Evolutionary conservation across 495 filamentous ascomycete species (phyloP), one percentile per base, ranked within the genome.

Genomic region (Amphirosellinia nigrospora): DNA sequence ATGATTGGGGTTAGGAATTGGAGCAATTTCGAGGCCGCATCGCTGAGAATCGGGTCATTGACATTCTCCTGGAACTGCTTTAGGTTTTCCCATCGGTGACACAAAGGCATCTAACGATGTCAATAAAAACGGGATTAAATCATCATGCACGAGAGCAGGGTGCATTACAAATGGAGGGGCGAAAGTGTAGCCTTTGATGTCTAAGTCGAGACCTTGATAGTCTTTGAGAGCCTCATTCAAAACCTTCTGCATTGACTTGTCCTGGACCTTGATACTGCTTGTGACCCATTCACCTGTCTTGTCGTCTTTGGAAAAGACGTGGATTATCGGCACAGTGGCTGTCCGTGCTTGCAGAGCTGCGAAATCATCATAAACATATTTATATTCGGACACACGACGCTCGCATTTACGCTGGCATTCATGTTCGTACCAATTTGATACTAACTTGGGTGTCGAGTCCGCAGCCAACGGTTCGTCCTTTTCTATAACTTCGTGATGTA

Each of bases 11-110:
- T 79, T 59, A 92, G 82, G 68, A 91, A 87, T 19, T 83, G 77
- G 1, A 91, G 78, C 9, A 86, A 75, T 4, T 80, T 72, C 13
- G 82, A 81, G 15, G 90, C 81, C 0, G 88, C 74, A 26, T 83
- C 75, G 15, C 84, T 80, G 66, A 88, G 83, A 13, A 74, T 69
- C 48, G 83, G 84, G 3, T 80, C 82, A 11, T 75, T 76, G 2
- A 71, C 45, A 36, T 86, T 81, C 38, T 52, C 3, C 13, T 32
- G 61, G 32, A 69, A 70, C n/a, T 70, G 6, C 53, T 80, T 67
- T 43, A 91, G 78, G 3, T 77, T 71, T 0, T 84, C 74, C 88
- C 88, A 90, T 21, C 89, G 84, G 72, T 90, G 87, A 32, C 90
- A 84, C 13, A 91, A 78, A 6, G 88, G 84, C 67, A 81, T 78